These are phyloP conservation scores for Crithidia acanthocephali DNA, from an alignment of 208 protist species.

Conservation along the genomic window DNA sequence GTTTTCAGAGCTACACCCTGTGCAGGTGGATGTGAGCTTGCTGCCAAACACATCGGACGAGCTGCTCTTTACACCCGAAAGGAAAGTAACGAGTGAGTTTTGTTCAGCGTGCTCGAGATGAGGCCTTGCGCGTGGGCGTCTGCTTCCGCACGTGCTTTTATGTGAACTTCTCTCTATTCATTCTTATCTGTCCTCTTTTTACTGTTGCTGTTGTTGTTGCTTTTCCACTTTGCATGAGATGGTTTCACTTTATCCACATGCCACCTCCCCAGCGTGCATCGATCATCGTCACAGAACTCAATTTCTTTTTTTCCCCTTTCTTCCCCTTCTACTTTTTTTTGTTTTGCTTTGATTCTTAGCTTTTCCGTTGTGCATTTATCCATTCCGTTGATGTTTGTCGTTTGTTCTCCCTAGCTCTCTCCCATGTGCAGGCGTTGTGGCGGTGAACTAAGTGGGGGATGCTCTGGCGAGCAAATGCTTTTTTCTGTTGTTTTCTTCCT, in stretches of 20 bases:
- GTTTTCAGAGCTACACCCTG: constrained; percentile 38
- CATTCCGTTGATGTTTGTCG: background rate
- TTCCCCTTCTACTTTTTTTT: background rate
- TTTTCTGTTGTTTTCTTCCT: background rate
- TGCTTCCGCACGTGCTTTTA: no score
- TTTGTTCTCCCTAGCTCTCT: constrained; percentile 10
- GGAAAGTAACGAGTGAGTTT: background rate
- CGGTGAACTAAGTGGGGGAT: no score
- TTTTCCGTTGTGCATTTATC: constrained; percentile 6
- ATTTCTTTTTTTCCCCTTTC: background rate
- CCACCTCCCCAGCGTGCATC: background rate
- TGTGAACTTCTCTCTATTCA: no score
- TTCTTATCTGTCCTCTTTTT: background rate
- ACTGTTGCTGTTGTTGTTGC: constrained; percentile 1
- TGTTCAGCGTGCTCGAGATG: no score
- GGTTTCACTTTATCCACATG: background rate
- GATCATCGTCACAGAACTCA: background rate
- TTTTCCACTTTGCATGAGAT: background rate
- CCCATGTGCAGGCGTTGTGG: background rate
- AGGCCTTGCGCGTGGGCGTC: no score
- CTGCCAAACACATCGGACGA: constrained; percentile 7
- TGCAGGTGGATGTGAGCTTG: constrained; percentile 27
- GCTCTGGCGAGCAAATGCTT: no score
- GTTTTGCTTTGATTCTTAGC: constrained; percentile 4
- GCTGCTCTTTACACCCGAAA: constrained; percentile 6